Evolutionary conservation across 176 grass and related monocot genomes (phyloP).

Genomic region (Bolboschoenus planiculmis): DNA sequence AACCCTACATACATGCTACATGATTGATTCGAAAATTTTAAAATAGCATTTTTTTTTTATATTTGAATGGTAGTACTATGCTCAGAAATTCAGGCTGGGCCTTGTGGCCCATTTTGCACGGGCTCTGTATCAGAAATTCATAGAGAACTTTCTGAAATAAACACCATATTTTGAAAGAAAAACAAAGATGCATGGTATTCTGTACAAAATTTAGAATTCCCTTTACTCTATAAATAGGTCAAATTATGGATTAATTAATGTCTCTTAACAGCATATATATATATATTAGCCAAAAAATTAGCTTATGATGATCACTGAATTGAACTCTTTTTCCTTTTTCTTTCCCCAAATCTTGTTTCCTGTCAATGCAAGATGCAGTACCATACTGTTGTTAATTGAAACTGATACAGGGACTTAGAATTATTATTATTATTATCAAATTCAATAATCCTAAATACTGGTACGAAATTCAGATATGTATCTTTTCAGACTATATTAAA

Average conservation of each 20-base stretch:
- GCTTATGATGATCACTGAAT: too few species aligned
- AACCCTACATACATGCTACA: background rate
- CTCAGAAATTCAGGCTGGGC: background rate
- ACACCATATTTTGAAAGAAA: background rate
- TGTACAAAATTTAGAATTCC: background rate
- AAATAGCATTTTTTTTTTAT: background rate
- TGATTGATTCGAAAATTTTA: background rate
- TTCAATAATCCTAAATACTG: too few species aligned
- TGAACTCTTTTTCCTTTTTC: background rate
- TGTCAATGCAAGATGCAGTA: background rate
- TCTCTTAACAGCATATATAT: too few species aligned
- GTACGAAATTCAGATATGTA: too few species aligned
- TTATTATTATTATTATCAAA: too few species aligned
- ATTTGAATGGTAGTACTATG: background rate
- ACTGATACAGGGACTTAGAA: too few species aligned
- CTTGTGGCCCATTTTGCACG: background rate
- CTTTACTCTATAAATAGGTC: background rate
- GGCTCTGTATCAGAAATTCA: background rate
- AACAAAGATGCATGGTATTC: background rate
- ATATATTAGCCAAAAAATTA: too few species aligned
- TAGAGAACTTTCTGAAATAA: background rate
- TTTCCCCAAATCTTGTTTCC: background rate
- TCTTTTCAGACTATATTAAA: too few species aligned
- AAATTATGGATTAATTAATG: background rate
- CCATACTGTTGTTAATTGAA: background rate